Percentiles rank a stretch among this genome's conserved stretches.
These are phyloP conservation scores for Domatiomyces globalis DNA, from an alignment of 2,329 filamentous ascomycete species.

Conservation along the genomic window DNA sequence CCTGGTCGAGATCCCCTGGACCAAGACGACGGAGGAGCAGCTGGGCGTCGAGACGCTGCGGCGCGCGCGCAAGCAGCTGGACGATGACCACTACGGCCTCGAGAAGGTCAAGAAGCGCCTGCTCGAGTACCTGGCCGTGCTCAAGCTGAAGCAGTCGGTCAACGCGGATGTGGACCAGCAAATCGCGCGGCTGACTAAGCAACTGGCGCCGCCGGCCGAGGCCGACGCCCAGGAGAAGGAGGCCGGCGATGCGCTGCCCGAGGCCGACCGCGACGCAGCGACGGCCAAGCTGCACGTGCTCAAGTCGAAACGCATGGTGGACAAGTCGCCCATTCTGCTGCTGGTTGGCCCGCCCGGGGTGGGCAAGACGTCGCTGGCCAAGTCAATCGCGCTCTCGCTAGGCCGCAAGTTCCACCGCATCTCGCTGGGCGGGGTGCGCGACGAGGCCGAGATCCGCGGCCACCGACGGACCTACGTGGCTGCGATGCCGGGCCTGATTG, in stretches of 20 bases:
- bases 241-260: conserved; percentile 46
- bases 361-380: conserved; percentile 89
- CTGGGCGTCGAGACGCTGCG: conserved; percentile 67
- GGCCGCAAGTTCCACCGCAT: conserved; percentile 95
- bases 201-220: conserved; percentile 23
- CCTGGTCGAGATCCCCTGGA: conserved; percentile 86
- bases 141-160: conserved; percentile 82
- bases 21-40: conserved; percentile 67
- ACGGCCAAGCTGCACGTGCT: conserved; percentile 59
- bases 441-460: conserved; percentile 92
- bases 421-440: conserved; percentile 84
- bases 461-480: conserved; percentile 93
- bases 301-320: conserved; percentile 69
- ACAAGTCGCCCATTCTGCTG: conserved; percentile 91
- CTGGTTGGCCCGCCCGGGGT: conserved; percentile 87
- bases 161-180: conserved; percentile 72
- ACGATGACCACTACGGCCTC: conserved; percentile 90
- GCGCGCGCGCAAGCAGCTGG: conserved; percentile 73
- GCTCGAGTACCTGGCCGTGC: conserved; percentile 89
- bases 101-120: conserved; percentile 96
- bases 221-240: conserved; percentile 28
- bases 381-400: conserved; percentile 80
- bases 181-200: conserved; percentile 43
- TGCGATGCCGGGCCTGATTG: conserved; percentile 93
- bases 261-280: conserved; percentile 31